Conservation (phyloP, 345 rosid species). For the Linum trigynum region DNA sequence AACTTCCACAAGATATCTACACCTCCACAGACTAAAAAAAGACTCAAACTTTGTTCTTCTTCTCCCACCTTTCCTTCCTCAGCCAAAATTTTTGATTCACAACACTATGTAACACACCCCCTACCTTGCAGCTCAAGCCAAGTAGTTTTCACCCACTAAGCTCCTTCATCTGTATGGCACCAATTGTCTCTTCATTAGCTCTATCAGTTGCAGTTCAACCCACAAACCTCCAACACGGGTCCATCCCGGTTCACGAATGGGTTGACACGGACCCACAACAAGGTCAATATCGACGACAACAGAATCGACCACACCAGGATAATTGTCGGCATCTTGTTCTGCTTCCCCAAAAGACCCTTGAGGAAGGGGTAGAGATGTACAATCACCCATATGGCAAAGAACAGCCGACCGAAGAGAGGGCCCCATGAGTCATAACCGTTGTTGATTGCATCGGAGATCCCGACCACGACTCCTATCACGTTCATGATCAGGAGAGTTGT, state of each 20-base stretch:
- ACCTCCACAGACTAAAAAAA: neutral
- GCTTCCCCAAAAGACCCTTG: slow-evolving; percentile 1
- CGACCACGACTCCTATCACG: neutral
- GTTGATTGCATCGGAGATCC: slow-evolving; percentile 2
- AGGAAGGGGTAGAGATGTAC: slow-evolving; percentile 3
- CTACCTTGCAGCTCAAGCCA: neutral
- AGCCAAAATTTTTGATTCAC: neutral
- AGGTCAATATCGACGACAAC: neutral
- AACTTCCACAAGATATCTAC: neutral
- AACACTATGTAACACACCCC: neutral
- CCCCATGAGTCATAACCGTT: slow-evolving; percentile 4
- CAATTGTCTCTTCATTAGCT: neutral
- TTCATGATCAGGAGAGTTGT: slow-evolving; percentile 1
- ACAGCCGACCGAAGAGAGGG: slow-evolving; percentile 1
- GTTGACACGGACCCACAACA: slow-evolving; percentile 4
- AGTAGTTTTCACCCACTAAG: neutral
- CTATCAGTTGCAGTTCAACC: neutral
- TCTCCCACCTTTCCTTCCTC: neutral
- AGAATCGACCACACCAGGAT: slow-evolving; percentile 2
- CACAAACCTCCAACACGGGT: slow-evolving; percentile 4
- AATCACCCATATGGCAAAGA: slow-evolving; percentile 4
- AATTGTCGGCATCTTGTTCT: slow-evolving; percentile 1
- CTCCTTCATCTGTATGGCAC: neutral
- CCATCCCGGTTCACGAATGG: neutral
- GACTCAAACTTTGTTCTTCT: neutral